Base-by-base conservation (phyloP, 2,329 filamentous ascomycete genomes). In the Alternaria dauci region DNA sequence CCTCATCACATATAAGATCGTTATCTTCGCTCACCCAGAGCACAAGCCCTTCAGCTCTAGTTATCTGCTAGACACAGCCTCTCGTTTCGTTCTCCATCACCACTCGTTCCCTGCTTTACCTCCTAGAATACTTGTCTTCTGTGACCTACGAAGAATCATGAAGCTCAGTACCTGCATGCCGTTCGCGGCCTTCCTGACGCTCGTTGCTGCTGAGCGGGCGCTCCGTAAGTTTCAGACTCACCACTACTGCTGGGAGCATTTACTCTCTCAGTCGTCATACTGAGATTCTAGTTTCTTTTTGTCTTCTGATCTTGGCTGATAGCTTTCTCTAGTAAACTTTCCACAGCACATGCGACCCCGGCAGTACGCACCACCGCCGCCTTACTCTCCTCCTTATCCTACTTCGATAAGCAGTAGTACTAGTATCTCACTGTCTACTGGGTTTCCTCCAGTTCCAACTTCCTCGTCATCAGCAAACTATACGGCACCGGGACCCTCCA, bases 281-380 rank as follows among this genome's bases (percentile, higher is more conserved):
- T 2, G 14, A 8, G 36, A 23, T 4, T 14, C 14, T 18, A 16
- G 9, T 11, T 38, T n/a, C 16, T 36, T 26, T 11, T 36, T 9
- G 23, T 50, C 2, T 50, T 43, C 1, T 20, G 36, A 46, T 11
- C 38, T 44, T 14, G 16, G 18, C 52, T 58, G n/a, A 63, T 28
- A 34, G 3, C 6, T 11, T n/a, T 16, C 1, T n/a, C 3, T 30
- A 71, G 70, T 65, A 2, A 66, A 52, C 44, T 50, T 69, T n/a
- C 60, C 55, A 16, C 58, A 60, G 23, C 65, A 62, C 50, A 62
- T 67, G 38, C 59, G 61, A n/a, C 66, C 66, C 18, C 66, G 70
- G 14, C 60, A 69, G 44, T 70, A 73, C 44, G 43, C 59, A 12
- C 59, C 65, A 8, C 66, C 70, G 28, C 69, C 68, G 16, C 50